Conservation (phyloP, 768 basidiomycete genomes). For the Leccinum barrowsii region DNA sequence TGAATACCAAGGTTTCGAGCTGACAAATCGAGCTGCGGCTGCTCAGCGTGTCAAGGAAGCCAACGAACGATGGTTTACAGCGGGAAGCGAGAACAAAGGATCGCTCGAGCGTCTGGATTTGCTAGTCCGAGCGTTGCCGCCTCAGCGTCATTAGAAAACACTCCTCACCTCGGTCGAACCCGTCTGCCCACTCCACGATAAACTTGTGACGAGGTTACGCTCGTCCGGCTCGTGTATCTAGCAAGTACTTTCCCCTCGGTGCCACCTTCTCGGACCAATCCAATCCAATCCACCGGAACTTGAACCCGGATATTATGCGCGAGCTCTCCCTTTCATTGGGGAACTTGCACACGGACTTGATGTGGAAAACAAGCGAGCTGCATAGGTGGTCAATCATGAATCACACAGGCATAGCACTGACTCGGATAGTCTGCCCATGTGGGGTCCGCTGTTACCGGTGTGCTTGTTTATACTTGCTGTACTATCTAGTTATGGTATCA, state of each 20-base stretch:
- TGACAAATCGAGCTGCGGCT: slow-evolving; percentile 86
- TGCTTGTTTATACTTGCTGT: too few species aligned
- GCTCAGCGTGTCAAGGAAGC: slow-evolving; percentile 91
- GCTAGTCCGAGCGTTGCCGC: too few species aligned
- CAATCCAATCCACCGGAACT: slow-evolving; percentile 79
- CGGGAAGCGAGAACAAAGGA: slow-evolving; percentile 35
- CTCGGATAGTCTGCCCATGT: slow-evolving; percentile 43
- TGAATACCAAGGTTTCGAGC: slow-evolving; percentile 69
- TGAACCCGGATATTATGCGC: slow-evolving; percentile 82
- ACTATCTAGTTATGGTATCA: too few species aligned
- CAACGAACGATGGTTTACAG: slow-evolving; percentile 95
- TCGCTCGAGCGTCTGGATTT: slow-evolving; percentile 32
- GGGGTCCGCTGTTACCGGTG: too few species aligned
- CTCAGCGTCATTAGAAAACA: too few species aligned
- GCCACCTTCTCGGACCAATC: slow-evolving; percentile 68
- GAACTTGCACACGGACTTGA: slow-evolving; percentile 72
- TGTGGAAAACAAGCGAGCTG: slow-evolving; percentile 67
- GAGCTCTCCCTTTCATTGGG: slow-evolving; percentile 63
- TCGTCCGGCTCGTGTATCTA: slow-evolving; percentile 92
- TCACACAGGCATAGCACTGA: neutral
- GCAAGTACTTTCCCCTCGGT: slow-evolving; percentile 68
- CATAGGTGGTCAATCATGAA: neutral
- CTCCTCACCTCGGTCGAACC: slow-evolving; percentile 49
- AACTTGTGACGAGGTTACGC: slow-evolving; percentile 96
- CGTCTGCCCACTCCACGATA: slow-evolving; percentile 84